Evolutionary conservation across 2,329 filamentous ascomycete species (phyloP).

Genomic region (Phoma herbarum): DNA sequence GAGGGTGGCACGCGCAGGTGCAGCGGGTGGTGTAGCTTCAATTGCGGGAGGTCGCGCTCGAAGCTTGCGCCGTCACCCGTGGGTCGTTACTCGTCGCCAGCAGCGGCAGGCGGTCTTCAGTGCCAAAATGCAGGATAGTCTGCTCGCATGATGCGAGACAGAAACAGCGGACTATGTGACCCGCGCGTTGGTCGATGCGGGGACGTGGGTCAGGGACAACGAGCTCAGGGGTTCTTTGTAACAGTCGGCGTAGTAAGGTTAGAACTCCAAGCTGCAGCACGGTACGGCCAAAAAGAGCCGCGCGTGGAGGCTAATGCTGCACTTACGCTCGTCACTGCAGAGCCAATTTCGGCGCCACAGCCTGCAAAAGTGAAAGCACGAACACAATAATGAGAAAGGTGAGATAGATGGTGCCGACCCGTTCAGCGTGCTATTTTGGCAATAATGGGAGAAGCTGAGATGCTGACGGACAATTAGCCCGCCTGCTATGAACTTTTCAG

Average conservation of each 20-base stretch:
- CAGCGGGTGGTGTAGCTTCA: slow-evolving; percentile 11
- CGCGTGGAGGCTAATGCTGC: slow-evolving; percentile 24
- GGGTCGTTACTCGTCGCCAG: slow-evolving; percentile 14
- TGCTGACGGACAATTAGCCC: slow-evolving; percentile 3
- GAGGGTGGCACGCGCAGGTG: slow-evolving; percentile 21
- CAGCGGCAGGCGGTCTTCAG: slow-evolving; percentile 17
- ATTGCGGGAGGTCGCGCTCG: slow-evolving; percentile 2
- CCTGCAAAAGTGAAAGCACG: slow-evolving; percentile 4
- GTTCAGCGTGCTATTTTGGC: neutral
- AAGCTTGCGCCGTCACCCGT: slow-evolving; percentile 15
- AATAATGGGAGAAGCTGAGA: slow-evolving; percentile 4
- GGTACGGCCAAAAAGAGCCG: slow-evolving; percentile 28
- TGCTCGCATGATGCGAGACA: slow-evolving; percentile 33
- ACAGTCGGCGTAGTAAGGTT: slow-evolving; percentile 27
- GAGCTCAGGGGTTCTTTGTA: slow-evolving; percentile 26
- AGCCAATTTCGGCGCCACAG: slow-evolving; percentile 10
- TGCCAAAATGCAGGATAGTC: slow-evolving; percentile 20
- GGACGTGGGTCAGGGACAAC: slow-evolving; percentile 15
- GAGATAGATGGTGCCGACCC: neutral
- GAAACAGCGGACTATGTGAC: slow-evolving; percentile 30
- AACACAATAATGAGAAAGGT: neutral
- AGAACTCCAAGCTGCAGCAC: slow-evolving; percentile 23
- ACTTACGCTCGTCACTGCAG: slow-evolving; percentile 18
- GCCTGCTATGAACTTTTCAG: slow-evolving; percentile 9
- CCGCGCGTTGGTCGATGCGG: slow-evolving; percentile 27